Base-by-base conservation (phyloP, 441 rosid genomes). In the Populus trichocarpa region DNA sequence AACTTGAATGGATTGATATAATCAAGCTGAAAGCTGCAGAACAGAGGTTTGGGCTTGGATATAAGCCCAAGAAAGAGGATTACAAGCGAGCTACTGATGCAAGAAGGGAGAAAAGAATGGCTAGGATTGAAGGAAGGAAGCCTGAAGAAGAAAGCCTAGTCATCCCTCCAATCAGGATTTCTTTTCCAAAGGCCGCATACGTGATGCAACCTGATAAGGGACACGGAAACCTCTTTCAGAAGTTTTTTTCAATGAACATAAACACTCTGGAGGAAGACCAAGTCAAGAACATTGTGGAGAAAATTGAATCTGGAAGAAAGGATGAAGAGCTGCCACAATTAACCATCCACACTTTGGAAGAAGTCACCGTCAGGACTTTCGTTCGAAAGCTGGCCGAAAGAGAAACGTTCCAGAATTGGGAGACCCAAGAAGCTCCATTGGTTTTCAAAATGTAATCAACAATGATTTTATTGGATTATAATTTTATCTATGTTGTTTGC, bases 311-410 rank as follows among this genome's bases (percentile, higher is more conserved):
- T 0, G 0, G 1, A 3, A 46, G 0, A 46, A 13, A 0, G 53
- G 53, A 46, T 3, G 53, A 46, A 46, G 53, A 46, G 18, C 5
- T 42, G 0, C 18, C 5, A 0, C 53, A 42, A 3, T 42, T 42
- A 42, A 42, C 53, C 53, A 13, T 42, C 5, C 0, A 1, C 4
- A 4, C 53, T 13, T 0, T 42, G 5, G 5, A 42, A 3, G 18
- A 13, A 42, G 0, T 3, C 1, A 42, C 16, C 0, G 1, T 2
- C 1, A 0, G 0, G 0, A 13, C 53, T 0, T 42, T 3, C 0
- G 5, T 42, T 13, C 53, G 53, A 0, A 42, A 42, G 53, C 18
- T 42, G 3, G 18, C 5, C 18, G 1, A 42, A 4, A 5, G 53
- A 42, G 53, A 42, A 0, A 42, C 3, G 53, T 42, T 42, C 18